Base-by-base conservation (phyloP, 2,329 filamentous ascomycete genomes). In the Neoscytalidium dimidiatum region DNA sequence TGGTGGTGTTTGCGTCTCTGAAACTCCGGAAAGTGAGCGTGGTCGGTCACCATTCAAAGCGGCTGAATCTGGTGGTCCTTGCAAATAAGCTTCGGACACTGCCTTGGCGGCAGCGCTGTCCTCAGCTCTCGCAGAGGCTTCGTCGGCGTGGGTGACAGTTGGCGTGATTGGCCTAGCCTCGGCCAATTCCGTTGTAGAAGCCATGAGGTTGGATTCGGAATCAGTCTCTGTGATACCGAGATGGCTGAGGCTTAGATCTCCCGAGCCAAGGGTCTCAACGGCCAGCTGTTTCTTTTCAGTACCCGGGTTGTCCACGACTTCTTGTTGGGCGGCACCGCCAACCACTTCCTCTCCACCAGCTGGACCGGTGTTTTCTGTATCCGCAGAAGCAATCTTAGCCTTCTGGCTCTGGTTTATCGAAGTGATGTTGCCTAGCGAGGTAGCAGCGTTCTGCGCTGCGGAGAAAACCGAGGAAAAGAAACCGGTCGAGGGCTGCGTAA, bases 391-490 rank as follows among this genome's bases (percentile, higher is more conserved):
- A 41, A 73, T 72, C 33, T 74, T 79, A 67, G 71, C 81, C 51
- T 77, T 81, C 68, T 78, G 81, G 70, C 82, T 82, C 58, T 79
- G 77, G n/a, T 80, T 80, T n/a, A 85, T 85, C 7, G 71, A 67
- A 31, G 84, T 79, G 35, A 78, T 81, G 3, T 84, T 85, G 74
- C 88, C 94, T 52, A 97, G 89, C 53, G 89, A 92, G 68, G 86
- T 92, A 14, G 94, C 93, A 48, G 94, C 94, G 84, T 90, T 97
- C 77, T 98, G 94, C 19, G 95, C 95, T 51, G 90, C 94, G 44
- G 92, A 94, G 68, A 99, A 88, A 74, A 99, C 91, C 28, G 92
- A 94, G 4, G 92, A 96, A 79, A 99, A 98, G 81, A 99, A 98
- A 0, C 93, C 89, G 41, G 77, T 77, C 57, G 79, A 77, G 33